These are phyloP conservation scores for Amylostereum chailletii DNA, from an alignment of 1,284 basidiomycete genomes.

Conservation along the genomic window DNA sequence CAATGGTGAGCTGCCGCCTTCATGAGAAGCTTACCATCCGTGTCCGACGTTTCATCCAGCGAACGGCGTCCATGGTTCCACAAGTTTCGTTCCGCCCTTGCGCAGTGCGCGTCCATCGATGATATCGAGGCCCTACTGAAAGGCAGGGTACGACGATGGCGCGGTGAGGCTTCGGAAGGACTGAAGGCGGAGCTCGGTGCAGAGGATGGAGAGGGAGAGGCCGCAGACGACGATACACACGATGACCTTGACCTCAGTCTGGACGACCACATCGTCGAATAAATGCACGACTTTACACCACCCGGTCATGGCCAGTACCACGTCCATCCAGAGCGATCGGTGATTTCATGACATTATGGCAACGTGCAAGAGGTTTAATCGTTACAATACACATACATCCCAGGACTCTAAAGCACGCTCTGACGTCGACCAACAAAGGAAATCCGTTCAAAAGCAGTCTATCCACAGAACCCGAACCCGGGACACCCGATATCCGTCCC, in stretches of 20 bases:
- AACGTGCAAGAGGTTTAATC: too few relatives aligned
- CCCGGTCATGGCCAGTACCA: too few relatives aligned
- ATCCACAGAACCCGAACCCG: conserved; percentile 40
- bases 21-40: neutral
- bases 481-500: conserved; percentile 45
- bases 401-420: too few relatives aligned
- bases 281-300: too few relatives aligned
- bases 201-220: neutral
- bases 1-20: conserved; percentile 39
- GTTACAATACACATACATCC: too few relatives aligned
- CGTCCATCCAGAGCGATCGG: too few relatives aligned
- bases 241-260: neutral
- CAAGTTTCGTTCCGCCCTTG: conserved; percentile 6
- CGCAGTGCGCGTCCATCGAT: conserved; percentile 7
- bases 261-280: too few relatives aligned
- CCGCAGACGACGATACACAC: neutral
- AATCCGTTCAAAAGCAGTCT: neutral
- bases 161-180: neutral
- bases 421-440: too few relatives aligned
- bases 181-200: neutral
- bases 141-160: conserved; percentile 9
- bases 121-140: conserved; percentile 11
- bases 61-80: conserved; percentile 11
- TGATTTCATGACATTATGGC: too few relatives aligned
- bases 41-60: neutral